A percentile compares a stretch with the other conserved stretches of the same genome.
These are phyloP conservation scores for Blastomyces emzantsi DNA, from an alignment of 2,329 filamentous ascomycete genomes.

Conservation along the genomic window DNA sequence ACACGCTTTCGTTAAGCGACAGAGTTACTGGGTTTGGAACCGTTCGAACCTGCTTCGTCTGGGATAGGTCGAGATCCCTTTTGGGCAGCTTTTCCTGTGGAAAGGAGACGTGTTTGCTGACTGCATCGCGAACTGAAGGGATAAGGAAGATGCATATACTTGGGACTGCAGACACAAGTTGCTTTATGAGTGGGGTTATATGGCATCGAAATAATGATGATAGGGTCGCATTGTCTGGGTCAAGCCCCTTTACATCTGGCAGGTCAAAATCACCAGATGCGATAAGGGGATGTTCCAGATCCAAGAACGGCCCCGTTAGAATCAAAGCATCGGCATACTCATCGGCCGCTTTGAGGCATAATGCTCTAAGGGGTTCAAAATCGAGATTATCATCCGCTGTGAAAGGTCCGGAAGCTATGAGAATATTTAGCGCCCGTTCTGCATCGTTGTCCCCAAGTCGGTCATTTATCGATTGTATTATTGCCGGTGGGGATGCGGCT, in stretches of 20 bases:
- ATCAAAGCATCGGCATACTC: conserved; percentile 69
- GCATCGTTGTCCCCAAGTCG: conserved; percentile 56
- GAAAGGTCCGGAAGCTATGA: conserved; percentile 80
- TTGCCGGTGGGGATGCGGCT: conserved; percentile 59
- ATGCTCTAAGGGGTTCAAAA: conserved; percentile 73
- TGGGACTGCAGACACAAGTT: conserved; percentile 61
- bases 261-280: conserved; percentile 71
- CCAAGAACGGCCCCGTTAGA: conserved; percentile 79
- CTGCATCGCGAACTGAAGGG: conserved; percentile 72
- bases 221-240: conserved; percentile 73
- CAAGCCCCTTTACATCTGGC: conserved; percentile 54
- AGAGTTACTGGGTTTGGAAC: conserved; percentile 88
- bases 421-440: conserved; percentile 60
- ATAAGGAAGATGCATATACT: conserved; percentile 71
- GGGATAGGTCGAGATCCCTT: conserved; percentile 65
- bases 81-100: conserved; percentile 63
- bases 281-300: conserved; percentile 81
- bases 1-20: conserved; percentile 73
- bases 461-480: conserved; percentile 59
- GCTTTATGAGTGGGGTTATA: conserved; percentile 63
- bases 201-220: conserved; percentile 73
- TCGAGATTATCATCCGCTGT: conserved; percentile 87
- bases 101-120: conserved; percentile 80
- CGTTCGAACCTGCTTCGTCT: conserved; percentile 57
- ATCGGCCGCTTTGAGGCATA: conserved; percentile 69